Evolutionary conservation across 129 eudicot species (phyloP), one percentile per base, ranked within the genome.

Genomic region (Logfia minima): DNA sequence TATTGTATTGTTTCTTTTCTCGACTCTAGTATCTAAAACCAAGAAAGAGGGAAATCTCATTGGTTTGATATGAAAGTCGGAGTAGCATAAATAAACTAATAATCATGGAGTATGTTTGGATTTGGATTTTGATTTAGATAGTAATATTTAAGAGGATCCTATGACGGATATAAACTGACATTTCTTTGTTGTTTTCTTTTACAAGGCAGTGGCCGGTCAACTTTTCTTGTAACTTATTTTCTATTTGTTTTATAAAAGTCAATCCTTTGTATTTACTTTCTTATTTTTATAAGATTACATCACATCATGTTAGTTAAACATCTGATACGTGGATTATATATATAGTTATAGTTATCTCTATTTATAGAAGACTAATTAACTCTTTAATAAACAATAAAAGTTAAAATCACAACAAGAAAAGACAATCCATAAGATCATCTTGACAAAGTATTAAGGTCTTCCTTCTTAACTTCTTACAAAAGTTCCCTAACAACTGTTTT

Each of bases 91-190:
- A 31, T 17, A 24, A 24, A 24, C 26, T 17, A 53, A 55, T 18
- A 9, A 60, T 60, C 22, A 48, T 13, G n/a, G 18, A 14, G n/a
- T 45, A 3, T 0, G 53, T 45, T 34, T 14, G 56, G 21, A 35
- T 34, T 34, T 34, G 37, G 37, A 34, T 5, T 3, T 31, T 2
- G 34, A 31, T 32, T 68, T 68, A 35, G 61, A 13, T 45, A 68
- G 56, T 28, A 34, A 19, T 61, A 48, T 74, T 37, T 74, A 43
- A 74, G 43, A 74, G 24, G 28, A 53, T 74, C 62, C 17, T 24
- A 34, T 74, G 78, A 74, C 78, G 78, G 78, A 74, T 68, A 74
- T 58, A 74, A 74, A 60, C 78, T 61, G 23, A 60, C 8, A 60
- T 59, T 74, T 5, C 18, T 60, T 60, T 68, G 39, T 60, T 74